Conservation (phyloP, 805 yeast species). For the Komagataella ulmi region DNA sequence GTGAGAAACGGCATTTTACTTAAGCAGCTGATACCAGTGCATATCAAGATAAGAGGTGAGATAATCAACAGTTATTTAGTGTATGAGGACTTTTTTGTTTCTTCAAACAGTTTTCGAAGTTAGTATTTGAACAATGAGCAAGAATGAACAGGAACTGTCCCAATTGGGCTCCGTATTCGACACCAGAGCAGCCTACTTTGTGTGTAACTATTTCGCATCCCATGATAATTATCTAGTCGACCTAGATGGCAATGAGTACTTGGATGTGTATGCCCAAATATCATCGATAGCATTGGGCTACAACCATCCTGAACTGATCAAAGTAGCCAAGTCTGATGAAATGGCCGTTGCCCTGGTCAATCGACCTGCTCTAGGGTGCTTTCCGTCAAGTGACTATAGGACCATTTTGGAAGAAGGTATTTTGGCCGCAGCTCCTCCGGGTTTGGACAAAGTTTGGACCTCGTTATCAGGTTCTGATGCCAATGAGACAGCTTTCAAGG, state of each 20-base stretch:
- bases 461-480: slow-evolving; percentile 83
- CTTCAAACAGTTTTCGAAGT: too few species aligned
- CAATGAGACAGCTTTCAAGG: slow-evolving; percentile 80
- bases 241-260: slow-evolving; percentile 61
- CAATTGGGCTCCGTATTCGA: slow-evolving; percentile 54
- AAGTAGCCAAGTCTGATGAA: slow-evolving; percentile 55
- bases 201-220: slow-evolving; percentile 67
- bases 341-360: slow-evolving; percentile 65
- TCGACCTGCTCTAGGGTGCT: slow-evolving; percentile 78
- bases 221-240: slow-evolving; percentile 71
- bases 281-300: slow-evolving; percentile 80
- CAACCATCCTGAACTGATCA: slow-evolving; percentile 65
- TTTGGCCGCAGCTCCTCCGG: slow-evolving; percentile 66
- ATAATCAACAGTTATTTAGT: neutral
- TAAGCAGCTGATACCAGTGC: neutral
- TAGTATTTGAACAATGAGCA: neutral
- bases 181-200: slow-evolving; percentile 58
- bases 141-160: slow-evolving; percentile 18
- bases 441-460: slow-evolving; percentile 63
- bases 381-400: slow-evolving; percentile 54
- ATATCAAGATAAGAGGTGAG: neutral
- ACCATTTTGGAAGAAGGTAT: slow-evolving; percentile 38
- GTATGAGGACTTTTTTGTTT: too few species aligned
- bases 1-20: neutral
- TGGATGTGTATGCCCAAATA: slow-evolving; percentile 74